These are phyloP conservation scores for Pythium brachiatum DNA, from an alignment of 352 stramenopile species.

Conservation along the genomic window DNA sequence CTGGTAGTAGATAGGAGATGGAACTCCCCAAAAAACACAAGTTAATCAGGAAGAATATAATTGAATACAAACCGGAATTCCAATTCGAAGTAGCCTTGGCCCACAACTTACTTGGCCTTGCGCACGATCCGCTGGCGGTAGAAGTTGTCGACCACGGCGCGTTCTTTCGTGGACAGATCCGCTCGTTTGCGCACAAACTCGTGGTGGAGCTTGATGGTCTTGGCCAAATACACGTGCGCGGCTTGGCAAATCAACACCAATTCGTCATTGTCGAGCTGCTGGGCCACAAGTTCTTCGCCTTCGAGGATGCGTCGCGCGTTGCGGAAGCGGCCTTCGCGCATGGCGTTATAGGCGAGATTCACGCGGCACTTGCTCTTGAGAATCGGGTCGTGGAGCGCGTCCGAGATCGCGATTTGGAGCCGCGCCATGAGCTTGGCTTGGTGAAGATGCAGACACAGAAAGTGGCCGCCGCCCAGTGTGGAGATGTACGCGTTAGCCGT, in stretches of 20 bases:
- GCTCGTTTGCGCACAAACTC: slow-evolving; percentile 38
- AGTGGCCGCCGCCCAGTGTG: slow-evolving; percentile 77
- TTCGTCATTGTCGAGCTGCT: slow-evolving; percentile 50
- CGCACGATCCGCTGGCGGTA: slow-evolving; percentile 77
- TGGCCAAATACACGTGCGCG: slow-evolving; percentile 61
- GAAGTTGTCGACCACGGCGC: slow-evolving; percentile 65
- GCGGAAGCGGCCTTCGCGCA: slow-evolving; percentile 64
- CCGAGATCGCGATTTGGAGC: slow-evolving; percentile 75
- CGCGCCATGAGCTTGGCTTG: slow-evolving; percentile 72
- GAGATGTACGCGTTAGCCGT: slow-evolving; percentile 85
- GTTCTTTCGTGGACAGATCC: slow-evolving; percentile 23
- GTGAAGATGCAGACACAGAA: slow-evolving; percentile 70
- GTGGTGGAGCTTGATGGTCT: slow-evolving; percentile 60
- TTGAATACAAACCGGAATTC: too few species aligned
- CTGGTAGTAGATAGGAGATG: neutral
- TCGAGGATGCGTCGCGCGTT: slow-evolving; percentile 51
- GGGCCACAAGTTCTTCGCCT: slow-evolving; percentile 42
- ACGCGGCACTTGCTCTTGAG: slow-evolving; percentile 82
- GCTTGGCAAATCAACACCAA: slow-evolving; percentile 60
- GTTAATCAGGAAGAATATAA: too few species aligned
- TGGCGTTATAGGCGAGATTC: slow-evolving; percentile 78
- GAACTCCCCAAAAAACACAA: neutral
- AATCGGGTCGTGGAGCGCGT: slow-evolving; percentile 67
- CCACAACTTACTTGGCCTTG: slow-evolving; percentile 54
- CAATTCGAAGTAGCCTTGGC: too few species aligned